A percentile compares a stretch with the other conserved stretches of the same genome.
Conservation (phyloP, 2,329 filamentous ascomycete species). For the Leptographium flavum region DNA sequence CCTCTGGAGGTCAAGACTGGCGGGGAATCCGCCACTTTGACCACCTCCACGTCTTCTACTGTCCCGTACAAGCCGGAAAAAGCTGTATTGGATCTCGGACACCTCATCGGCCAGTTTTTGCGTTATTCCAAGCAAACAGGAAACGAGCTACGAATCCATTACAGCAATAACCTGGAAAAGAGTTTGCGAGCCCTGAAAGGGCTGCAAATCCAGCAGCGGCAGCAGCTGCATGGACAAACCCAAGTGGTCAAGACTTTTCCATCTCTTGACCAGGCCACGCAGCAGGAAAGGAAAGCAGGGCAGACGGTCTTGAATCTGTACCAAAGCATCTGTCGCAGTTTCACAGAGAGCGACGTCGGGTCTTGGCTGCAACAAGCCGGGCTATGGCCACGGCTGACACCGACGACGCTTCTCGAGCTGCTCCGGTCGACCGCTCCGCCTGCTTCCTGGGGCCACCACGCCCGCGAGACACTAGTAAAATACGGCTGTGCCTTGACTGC, state of each 20-base stretch:
- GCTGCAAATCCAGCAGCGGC: background rate
- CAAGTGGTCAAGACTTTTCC: background rate
- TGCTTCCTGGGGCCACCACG: slow-evolving; percentile 17
- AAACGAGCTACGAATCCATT: background rate
- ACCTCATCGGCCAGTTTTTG: background rate
- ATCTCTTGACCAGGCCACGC: background rate
- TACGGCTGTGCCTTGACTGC: slow-evolving; percentile 29
- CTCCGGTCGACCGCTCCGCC: slow-evolving; percentile 22
- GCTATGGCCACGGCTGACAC: slow-evolving; percentile 31
- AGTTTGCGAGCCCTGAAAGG: background rate
- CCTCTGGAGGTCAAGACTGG: background rate
- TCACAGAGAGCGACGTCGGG: too few species aligned
- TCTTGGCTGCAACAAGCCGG: slow-evolving; percentile 26
- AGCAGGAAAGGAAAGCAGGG: background rate
- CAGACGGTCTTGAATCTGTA: background rate
- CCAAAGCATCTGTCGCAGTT: background rate
- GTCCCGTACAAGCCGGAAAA: background rate
- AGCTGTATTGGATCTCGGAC: background rate
- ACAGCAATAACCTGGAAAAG: background rate
- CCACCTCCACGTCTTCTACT: background rate
- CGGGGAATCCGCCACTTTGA: background rate
- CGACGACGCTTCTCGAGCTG: slow-evolving; percentile 29
- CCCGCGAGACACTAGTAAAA: slow-evolving; percentile 25
- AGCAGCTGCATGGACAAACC: background rate
- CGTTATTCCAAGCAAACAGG: background rate